phyloP scores from a whole-genome alignment of 2,329 filamentous ascomycete species.

The Cladosporium velox region DNA sequence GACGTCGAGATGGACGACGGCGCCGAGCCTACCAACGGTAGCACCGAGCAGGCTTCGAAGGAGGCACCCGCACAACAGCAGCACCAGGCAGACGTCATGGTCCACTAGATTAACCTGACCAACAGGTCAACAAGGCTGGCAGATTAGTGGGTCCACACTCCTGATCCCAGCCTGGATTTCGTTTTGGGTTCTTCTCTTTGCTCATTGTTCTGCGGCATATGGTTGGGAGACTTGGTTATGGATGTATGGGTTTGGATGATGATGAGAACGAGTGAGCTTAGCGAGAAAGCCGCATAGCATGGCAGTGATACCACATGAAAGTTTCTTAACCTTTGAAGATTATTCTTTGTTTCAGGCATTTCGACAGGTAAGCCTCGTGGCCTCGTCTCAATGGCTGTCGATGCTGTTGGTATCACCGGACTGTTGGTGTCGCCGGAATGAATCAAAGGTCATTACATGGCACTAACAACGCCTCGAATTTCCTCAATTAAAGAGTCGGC shows the following conservation, averaged over 20 bases:
- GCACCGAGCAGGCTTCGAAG: slow-evolving; percentile 22
- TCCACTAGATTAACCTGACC: slow-evolving; percentile 25
- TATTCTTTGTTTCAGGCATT: background rate
- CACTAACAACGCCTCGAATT: background rate
- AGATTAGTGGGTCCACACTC: background rate
- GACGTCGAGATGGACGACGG: slow-evolving; percentile 28
- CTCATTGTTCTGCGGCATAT: slow-evolving; percentile 15
- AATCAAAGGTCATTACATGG: background rate
- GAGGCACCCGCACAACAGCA: background rate
- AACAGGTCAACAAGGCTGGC: background rate
- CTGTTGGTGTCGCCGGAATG: no score
- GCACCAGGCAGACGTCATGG: slow-evolving; percentile 31
- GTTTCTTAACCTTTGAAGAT: background rate
- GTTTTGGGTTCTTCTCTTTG: slow-evolving; percentile 1
- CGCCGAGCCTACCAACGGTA: slow-evolving; percentile 3
- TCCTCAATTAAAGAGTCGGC: background rate
- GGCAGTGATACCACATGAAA: slow-evolving; percentile 8
- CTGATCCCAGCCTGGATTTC: background rate
- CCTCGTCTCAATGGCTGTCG: background rate
- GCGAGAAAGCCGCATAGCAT: slow-evolving; percentile 9
- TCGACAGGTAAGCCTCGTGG: background rate
- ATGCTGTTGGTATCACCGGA: no score
- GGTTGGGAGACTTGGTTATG: slow-evolving; percentile 2
- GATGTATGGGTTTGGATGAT: background rate
- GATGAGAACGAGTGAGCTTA: background rate